Evolutionary conservation across 177 flowering plant genomes (phyloP).

Genomic region (Vitis hybrid): DNA sequence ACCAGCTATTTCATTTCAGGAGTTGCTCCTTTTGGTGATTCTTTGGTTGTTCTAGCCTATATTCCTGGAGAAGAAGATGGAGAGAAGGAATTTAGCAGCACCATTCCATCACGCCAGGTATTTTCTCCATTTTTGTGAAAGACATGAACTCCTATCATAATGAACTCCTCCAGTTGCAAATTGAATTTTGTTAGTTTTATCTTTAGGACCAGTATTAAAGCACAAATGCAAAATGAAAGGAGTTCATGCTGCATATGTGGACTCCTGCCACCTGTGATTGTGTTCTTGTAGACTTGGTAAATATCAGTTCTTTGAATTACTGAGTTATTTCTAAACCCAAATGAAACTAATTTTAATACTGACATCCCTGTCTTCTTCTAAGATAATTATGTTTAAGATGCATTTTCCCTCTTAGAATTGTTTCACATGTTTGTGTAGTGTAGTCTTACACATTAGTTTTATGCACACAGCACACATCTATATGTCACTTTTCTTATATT

Average conservation of each 20-base stretch:
- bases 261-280: neutral
- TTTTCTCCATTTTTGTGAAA: neutral
- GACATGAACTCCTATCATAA: too few species aligned
- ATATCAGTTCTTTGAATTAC: neutral
- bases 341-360: neutral
- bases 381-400: neutral
- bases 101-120: conserved; percentile 84
- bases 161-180: too few species aligned
- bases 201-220: neutral
- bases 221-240: neutral
- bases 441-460: too few species aligned
- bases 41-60: conserved; percentile 62
- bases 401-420: neutral
- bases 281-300: neutral
- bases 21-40: too few species aligned
- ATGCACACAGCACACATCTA: too few species aligned
- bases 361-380: neutral
- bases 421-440: too few species aligned
- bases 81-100: conserved; percentile 73
- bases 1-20: too few species aligned
- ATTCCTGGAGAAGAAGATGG: conserved; percentile 84
- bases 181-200: too few species aligned
- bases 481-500: too few species aligned
- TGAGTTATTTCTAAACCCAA: neutral
- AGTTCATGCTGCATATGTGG: neutral